Evolutionary conservation across 176 grass and related monocot species (phyloP).

Genomic region (Rhynchospora breviuscula): DNA sequence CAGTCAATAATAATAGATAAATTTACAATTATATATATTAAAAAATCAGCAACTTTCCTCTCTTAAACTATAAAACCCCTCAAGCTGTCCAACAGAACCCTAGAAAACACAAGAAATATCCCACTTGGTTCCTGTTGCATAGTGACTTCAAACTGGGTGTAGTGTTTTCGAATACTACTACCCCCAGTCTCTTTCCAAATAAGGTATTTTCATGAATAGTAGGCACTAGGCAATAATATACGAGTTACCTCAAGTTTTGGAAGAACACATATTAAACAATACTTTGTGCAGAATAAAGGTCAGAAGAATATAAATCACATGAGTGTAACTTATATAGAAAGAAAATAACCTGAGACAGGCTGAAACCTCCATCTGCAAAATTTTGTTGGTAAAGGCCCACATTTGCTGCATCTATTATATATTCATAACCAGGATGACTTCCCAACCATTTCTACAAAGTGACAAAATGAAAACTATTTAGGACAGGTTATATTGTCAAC

Average conservation of each 20-base stretch:
- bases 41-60: neutral
- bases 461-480: neutral
- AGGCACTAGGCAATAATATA: neutral
- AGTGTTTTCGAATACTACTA: neutral
- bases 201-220: neutral
- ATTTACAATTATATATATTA: slow-evolving; percentile 1
- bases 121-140: neutral
- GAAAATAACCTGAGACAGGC: slow-evolving; percentile 67
- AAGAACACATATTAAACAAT: neutral
- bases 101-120: slow-evolving; percentile 8
- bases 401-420: slow-evolving; percentile 81
- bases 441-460: slow-evolving; percentile 75
- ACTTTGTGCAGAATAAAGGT: neutral
- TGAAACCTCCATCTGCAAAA: slow-evolving; percentile 79
- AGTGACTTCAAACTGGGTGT: neutral
- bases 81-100: slow-evolving; percentile 9
- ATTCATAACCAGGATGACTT: slow-evolving; percentile 41
- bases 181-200: neutral
- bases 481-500: neutral
- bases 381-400: slow-evolving; percentile 94
- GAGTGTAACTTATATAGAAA: slow-evolving; percentile 5
- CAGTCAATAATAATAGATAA: slow-evolving; percentile 6
- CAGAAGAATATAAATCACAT: neutral
- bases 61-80: neutral
- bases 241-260: neutral